phyloP scores from a whole-genome alignment of 2,329 filamentous ascomycete species.

The Helminthosporium solani region DNA sequence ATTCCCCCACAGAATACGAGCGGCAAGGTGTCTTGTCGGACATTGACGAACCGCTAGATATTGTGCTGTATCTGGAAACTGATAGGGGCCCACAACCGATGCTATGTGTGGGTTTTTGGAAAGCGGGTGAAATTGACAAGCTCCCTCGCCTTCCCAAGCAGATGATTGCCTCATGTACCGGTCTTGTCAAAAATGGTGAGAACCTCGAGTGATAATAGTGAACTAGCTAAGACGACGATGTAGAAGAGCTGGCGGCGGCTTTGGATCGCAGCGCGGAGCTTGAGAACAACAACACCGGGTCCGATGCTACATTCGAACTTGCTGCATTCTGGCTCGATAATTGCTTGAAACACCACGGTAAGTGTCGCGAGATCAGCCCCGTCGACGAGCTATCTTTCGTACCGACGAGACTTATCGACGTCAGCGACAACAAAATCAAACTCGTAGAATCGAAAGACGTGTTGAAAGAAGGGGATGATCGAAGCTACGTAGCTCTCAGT shows the following conservation, averaged over 20 bases:
- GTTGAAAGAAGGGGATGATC: constrained; percentile 1
- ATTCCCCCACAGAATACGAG: constrained; percentile 14
- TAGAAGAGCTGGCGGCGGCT: constrained; percentile 14
- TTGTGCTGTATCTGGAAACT: constrained; percentile 15
- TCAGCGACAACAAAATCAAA: constrained; percentile 9
- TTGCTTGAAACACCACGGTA: constrained; percentile 14
- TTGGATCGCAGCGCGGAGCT: constrained; percentile 8
- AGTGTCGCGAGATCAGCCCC: constrained; percentile 6
- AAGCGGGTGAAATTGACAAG: constrained; percentile 1
- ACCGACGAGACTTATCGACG: constrained; percentile 21
- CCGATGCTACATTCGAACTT: constrained; percentile 19
- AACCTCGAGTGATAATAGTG: too few relatives aligned
- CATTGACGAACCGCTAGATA: constrained; percentile 12
- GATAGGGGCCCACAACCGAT: constrained; percentile 13
- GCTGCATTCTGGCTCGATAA: constrained; percentile 18
- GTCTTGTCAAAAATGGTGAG: constrained; percentile 15
- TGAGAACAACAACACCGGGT: constrained; percentile 16
- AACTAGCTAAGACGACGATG: neutral
- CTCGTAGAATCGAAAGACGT: constrained; percentile 14
- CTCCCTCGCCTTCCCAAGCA: constrained; percentile 10
- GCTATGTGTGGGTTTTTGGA: constrained; percentile 14
- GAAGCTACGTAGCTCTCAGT: constrained; percentile 20
- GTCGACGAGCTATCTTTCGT: constrained; percentile 9
- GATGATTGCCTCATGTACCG: constrained; percentile 11
- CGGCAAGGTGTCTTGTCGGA: constrained; percentile 8